Percentiles rank a stretch among this genome's conserved stretches.
These are phyloP conservation scores for Tuber magnatum DNA, from an alignment of 495 filamentous ascomycete genomes.

Conservation along the genomic window DNA sequence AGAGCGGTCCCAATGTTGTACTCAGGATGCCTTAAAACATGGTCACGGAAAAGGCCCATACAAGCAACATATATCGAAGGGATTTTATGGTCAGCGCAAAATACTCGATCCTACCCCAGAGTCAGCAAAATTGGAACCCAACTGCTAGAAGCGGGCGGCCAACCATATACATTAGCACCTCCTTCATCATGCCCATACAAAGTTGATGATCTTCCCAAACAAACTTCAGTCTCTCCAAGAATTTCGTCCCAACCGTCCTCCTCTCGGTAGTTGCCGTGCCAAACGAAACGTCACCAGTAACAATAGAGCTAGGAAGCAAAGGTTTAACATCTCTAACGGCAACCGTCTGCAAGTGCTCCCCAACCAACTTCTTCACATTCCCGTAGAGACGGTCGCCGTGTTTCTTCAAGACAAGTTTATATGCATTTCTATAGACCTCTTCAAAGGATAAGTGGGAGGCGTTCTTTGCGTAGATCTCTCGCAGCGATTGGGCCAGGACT, in stretches of 20 bases:
- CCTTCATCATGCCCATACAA: conserved; percentile 94
- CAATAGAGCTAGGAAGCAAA: conserved; percentile 40
- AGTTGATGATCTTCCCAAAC: conserved; percentile 84
- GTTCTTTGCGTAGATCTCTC: conserved; percentile 86
- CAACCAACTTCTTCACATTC: conserved; percentile 62
- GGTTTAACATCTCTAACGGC: conserved; percentile 39
- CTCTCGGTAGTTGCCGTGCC: conserved; percentile 63
- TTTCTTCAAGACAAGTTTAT: conserved; percentile 85
- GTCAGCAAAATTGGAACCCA: conserved; percentile 17
- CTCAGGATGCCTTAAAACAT: conserved; percentile 58
- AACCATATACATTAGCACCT: conserved; percentile 97
- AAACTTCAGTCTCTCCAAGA: conserved; percentile 65
- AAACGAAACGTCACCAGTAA: conserved; percentile 39
- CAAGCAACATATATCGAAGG: conserved; percentile 73
- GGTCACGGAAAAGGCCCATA: conserved; percentile 81
- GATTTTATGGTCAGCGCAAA: conserved; percentile 60
- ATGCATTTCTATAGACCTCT: conserved; percentile 89
- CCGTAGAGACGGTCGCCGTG: conserved; percentile 79
- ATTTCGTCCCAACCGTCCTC: conserved; percentile 70
- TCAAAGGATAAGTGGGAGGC: conserved; percentile 88
- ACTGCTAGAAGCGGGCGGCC: conserved; percentile 34
- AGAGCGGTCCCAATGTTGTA: conserved; percentile 60
- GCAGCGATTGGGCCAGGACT: conserved; percentile 62
- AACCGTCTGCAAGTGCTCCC: conserved; percentile 36
- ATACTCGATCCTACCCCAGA: conserved; percentile 58